Base-by-base conservation (phyloP, 306 rosid species). In the Cicer cuneatum region DNA sequence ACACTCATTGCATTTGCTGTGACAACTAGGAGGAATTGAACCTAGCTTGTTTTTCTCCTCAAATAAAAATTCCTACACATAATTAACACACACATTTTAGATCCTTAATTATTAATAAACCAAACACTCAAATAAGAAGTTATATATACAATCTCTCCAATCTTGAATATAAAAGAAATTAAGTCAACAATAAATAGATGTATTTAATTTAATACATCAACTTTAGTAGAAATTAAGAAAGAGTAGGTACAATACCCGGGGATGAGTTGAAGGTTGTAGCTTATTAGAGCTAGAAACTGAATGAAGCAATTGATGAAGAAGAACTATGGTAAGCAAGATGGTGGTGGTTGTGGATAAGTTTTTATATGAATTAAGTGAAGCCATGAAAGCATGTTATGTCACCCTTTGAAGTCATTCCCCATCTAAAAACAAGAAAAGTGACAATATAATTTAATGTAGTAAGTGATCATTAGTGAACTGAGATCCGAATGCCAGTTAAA, bases 21-120 rank as follows among this genome's bases (percentile, higher is more conserved):
- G 97, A 84, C 99, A 95, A 78, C 98, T 95, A 1, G 99, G 99
- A 4, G 99, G 99, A 10, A 77, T 84, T 10, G 99, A 95, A 35
- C 99, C 99, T 9, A 95, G n/a, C 83, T 96, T 86, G 71, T 78
- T 83, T 80, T 90, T 87, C 83, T 85, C 96, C 70, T 84, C 96
- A 51, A 82, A 80, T 21, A 87, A 42, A 16, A 81, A 24, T n/a
- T 80, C 93, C 99, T 94, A 77, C 71, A 82, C 12, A 80, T 37
- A 1, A 52, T 10, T 1, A 21, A 29, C 42, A 69, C 43, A 66
- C 9, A 42, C 72, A 47, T 29, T 29, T 75, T 33, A 16, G 41
- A 53, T 29, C 21, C 62, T 38, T 42, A 71, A 54, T 9, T 3
- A 54, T 4, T 56, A 46, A 2, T 24, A 7, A 42, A 5, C 13